Percentiles rank a stretch among this genome's conserved stretches.
These are phyloP conservation scores for Mortierella sp. DNA, from an alignment of 371 early-diverging fungal genomes.

Conservation along the genomic window DNA sequence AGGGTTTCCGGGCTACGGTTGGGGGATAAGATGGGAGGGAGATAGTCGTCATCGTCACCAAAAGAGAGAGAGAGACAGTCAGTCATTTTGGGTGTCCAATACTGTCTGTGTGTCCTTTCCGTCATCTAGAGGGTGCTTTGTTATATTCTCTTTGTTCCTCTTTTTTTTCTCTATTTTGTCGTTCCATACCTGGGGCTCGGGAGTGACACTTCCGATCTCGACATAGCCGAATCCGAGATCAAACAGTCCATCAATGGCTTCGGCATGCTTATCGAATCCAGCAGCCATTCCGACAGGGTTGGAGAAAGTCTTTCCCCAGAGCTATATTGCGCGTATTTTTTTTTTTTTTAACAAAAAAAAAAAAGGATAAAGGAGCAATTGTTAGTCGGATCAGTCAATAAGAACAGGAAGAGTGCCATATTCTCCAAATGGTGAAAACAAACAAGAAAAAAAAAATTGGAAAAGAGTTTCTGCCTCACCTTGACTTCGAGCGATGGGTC, in stretches of 20 bases:
- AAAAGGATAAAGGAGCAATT: too few relatives aligned
- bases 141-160: too few relatives aligned
- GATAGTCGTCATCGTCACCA: too few relatives aligned
- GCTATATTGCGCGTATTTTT: constrained; percentile 25
- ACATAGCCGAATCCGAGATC: constrained; percentile 87
- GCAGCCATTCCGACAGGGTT: constrained; percentile 90
- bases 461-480: constrained; percentile 33
- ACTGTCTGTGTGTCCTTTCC: background rate
- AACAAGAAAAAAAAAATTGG: background rate
- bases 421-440: background rate
- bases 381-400: too few relatives aligned
- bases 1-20: constrained; percentile 79
- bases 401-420: background rate
- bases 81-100: background rate
- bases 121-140: too few relatives aligned
- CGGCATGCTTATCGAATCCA: constrained; percentile 89
- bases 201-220: constrained; percentile 88
- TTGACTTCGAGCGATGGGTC: constrained; percentile 56
- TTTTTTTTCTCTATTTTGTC: background rate
- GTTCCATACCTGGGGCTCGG: constrained; percentile 73
- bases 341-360: background rate
- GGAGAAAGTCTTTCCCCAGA: constrained; percentile 72
- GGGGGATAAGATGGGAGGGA: too few relatives aligned
- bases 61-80: background rate
- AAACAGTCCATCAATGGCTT: constrained; percentile 81